phyloP scores from a whole-genome alignment of 345 rosid species.

The Cardamine chenopodiifolia region DNA sequence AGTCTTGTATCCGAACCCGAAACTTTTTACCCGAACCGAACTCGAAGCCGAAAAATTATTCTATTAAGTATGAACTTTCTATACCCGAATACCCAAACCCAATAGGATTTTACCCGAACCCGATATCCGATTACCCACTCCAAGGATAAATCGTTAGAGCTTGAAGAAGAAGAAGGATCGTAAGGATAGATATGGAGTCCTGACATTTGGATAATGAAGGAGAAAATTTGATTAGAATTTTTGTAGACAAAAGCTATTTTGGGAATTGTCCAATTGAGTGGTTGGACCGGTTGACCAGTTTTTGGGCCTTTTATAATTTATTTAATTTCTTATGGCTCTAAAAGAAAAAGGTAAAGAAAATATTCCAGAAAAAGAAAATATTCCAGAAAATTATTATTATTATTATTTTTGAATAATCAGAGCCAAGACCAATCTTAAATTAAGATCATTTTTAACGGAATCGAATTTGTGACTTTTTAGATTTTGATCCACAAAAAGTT shows the following conservation, averaged over 20 bases:
- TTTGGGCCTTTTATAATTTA: neutral
- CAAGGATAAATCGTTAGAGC: conserved; percentile 24
- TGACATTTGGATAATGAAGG: conserved; percentile 42
- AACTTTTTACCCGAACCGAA: too few relatives aligned
- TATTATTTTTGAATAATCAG: too few relatives aligned
- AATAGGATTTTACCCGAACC: too few relatives aligned
- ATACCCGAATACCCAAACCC: too few relatives aligned
- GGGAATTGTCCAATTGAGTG: neutral
- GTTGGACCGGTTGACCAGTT: conserved; percentile 4
- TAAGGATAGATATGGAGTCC: conserved; percentile 39
- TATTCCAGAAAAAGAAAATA: conserved; percentile 32
- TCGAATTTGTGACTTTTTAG: too few relatives aligned
- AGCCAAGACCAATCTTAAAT: too few relatives aligned
- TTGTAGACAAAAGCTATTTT: conserved; percentile 8
- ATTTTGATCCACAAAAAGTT: too few relatives aligned
- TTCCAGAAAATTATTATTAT: conserved; percentile 61
- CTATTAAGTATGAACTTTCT: too few relatives aligned
- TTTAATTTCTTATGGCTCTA: neutral
- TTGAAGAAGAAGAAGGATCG: conserved; percentile 30
- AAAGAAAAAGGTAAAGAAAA: conserved; percentile 8
- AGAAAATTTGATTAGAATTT: neutral
- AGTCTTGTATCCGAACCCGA: too few relatives aligned
- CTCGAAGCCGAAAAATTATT: too few relatives aligned
- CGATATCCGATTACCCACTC: too few relatives aligned
- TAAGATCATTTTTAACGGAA: too few relatives aligned